Conservation (phyloP, 768 basidiomycete species). For the Calvatia gigantea region DNA sequence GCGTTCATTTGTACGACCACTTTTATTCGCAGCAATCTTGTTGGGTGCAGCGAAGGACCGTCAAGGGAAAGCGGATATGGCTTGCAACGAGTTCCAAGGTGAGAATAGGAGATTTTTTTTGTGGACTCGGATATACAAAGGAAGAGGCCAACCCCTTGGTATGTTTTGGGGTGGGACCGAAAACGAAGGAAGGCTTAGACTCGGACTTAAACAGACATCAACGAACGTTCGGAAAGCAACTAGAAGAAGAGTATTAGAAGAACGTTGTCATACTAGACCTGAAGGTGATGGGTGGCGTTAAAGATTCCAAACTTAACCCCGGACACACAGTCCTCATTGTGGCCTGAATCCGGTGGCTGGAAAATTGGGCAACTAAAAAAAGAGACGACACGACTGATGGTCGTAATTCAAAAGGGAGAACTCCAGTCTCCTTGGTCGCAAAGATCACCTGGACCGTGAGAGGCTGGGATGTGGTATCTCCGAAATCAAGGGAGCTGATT, state of each 20-base stretch:
- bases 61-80: not conserved
- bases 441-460: too few relatives aligned
- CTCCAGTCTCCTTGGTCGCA: too few relatives aligned
- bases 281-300: not conserved
- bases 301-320: not conserved
- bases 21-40: not conserved
- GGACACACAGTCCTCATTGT: not conserved
- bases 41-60: not conserved
- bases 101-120: not conserved
- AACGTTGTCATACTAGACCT: not conserved
- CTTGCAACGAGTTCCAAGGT: not conserved
- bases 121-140: too few relatives aligned
- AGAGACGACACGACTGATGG: too few relatives aligned
- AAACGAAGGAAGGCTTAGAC: not conserved
- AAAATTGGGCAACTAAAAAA: too few relatives aligned
- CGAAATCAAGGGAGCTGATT: too few relatives aligned
- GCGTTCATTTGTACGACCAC: not conserved
- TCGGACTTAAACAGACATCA: not conserved
- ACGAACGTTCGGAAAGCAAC: not conserved
- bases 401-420: too few relatives aligned
- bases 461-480: too few relatives aligned
- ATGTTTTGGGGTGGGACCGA: not conserved
- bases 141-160: not conserved
- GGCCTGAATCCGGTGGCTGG: not conserved
- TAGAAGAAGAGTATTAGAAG: slow-evolving; percentile 1